Evolutionary conservation across 2,329 filamentous ascomycete species (phyloP).

Genomic region (Laburnicola sp.): DNA sequence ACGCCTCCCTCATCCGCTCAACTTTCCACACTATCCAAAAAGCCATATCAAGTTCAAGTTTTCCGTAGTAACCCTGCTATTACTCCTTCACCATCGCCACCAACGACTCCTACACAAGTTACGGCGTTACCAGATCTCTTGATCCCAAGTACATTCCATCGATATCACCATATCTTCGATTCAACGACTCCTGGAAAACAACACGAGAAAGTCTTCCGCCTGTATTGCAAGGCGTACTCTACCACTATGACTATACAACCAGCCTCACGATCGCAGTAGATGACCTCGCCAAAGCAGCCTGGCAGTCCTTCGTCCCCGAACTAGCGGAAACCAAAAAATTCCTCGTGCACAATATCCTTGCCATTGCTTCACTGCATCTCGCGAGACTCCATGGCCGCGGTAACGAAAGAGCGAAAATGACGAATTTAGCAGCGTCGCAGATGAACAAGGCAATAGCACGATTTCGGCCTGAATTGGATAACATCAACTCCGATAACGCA

Average conservation of each 20-base stretch:
- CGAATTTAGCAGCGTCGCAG: constrained; percentile 32
- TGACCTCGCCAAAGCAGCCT: constrained; percentile 38
- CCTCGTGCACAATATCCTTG: constrained; percentile 51
- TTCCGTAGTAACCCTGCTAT: constrained; percentile 3
- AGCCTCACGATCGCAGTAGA: constrained; percentile 34
- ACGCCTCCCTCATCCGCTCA: not conserved
- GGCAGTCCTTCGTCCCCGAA: constrained; percentile 39
- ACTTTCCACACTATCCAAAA: not conserved
- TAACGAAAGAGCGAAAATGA: constrained; percentile 26
- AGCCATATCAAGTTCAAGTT: not conserved
- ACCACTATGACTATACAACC: constrained; percentile 42
- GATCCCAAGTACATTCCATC: constrained; percentile 6
- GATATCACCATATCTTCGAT: constrained; percentile 27
- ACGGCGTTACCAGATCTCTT: constrained; percentile 9
- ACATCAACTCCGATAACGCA: constrained; percentile 48
- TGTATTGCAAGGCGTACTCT: constrained; percentile 31
- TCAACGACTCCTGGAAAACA: constrained; percentile 36
- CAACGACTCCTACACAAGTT: not conserved
- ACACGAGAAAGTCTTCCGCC: constrained; percentile 29
- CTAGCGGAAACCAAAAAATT: constrained; percentile 50
- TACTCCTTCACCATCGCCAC: constrained; percentile 5
- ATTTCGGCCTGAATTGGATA: constrained; percentile 33
- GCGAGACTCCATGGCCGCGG: constrained; percentile 41
- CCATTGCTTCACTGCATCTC: constrained; percentile 52
- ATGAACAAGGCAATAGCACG: constrained; percentile 40